phyloP scores from a whole-genome alignment of 2,329 filamentous ascomycete genomes.

The Oidium heveae region DNA sequence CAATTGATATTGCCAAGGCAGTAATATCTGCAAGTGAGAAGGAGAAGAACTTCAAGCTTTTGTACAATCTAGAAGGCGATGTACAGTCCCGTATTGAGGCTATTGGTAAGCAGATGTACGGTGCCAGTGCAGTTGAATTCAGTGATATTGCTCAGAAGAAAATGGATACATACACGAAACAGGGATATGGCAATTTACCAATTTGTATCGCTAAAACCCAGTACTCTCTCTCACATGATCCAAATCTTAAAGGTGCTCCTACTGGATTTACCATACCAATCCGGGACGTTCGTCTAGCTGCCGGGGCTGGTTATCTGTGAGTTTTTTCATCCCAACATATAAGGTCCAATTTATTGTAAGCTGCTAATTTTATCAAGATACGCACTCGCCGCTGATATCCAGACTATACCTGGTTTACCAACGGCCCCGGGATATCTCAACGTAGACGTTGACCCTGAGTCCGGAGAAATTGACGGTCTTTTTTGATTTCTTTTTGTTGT shows the following conservation, averaged over 20 bases:
- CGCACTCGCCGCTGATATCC: slow-evolving; percentile 85
- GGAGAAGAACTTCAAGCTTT: slow-evolving; percentile 65
- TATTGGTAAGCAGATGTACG: slow-evolving; percentile 87
- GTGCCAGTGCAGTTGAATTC: slow-evolving; percentile 70
- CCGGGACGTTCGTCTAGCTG: slow-evolving; percentile 77
- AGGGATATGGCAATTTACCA: slow-evolving; percentile 77
- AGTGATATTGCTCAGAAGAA: slow-evolving; percentile 87
- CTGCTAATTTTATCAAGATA: slow-evolving; percentile 31
- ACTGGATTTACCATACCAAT: slow-evolving; percentile 89
- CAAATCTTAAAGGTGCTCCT: slow-evolving; percentile 80
- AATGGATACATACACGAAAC: slow-evolving; percentile 78
- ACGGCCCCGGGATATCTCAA: slow-evolving; percentile 91
- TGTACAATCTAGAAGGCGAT: slow-evolving; percentile 56
- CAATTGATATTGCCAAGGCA: slow-evolving; percentile 65
- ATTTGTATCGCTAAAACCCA: slow-evolving; percentile 98
- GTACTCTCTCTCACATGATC: slow-evolving; percentile 85
- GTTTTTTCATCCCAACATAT: slow-evolving; percentile 13
- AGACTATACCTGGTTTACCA: slow-evolving; percentile 88
- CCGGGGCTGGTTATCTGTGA: slow-evolving; percentile 77
- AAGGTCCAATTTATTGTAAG: not conserved
- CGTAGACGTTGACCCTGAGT: slow-evolving; percentile 61
- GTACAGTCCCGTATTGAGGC: slow-evolving; percentile 76
- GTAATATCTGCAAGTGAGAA: slow-evolving; percentile 65
- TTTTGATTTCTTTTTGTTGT: slow-evolving; percentile 34
- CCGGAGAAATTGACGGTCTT: slow-evolving; percentile 66